Percentiles rank a stretch among this genome's conserved stretches.
Conservation (phyloP, 441 rosid species). For the Daphne laureola region DNA sequence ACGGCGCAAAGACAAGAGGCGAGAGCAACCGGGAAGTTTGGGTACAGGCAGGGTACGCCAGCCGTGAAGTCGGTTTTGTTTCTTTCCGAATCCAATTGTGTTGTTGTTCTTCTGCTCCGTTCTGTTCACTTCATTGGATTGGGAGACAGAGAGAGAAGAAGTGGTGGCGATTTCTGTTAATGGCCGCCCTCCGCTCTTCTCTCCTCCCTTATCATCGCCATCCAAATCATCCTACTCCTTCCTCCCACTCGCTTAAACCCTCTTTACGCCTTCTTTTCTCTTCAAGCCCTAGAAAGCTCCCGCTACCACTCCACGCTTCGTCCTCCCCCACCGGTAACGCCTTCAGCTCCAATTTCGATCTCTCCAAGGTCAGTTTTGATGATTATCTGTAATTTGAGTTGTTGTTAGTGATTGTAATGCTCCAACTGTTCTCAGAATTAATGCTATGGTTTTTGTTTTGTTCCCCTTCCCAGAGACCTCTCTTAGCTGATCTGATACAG, state of each 20-base stretch:
- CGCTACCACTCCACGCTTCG: conserved; percentile 26
- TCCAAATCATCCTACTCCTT: conserved; percentile 10
- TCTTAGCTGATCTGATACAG: conserved; percentile 57
- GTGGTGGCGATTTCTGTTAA: conserved; percentile 18
- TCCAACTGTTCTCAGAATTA: conserved; percentile 7
- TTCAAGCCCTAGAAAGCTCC: conserved; percentile 20
- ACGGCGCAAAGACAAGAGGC: too few relatives aligned
- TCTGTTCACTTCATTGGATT: background rate
- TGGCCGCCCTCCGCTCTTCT: conserved; percentile 40
- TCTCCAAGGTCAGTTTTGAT: conserved; percentile 26
- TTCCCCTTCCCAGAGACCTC: conserved; percentile 40
- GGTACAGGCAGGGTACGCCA: conserved; percentile 4
- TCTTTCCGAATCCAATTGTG: conserved; percentile 15
- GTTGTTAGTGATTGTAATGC: background rate
- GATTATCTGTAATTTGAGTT: background rate
- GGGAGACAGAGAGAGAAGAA: conserved; percentile 13
- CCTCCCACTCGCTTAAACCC: conserved; percentile 11
- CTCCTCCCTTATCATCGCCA: conserved; percentile 30
- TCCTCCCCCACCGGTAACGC: conserved; percentile 32
- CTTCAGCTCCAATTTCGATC: conserved; percentile 27
- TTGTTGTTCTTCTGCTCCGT: background rate
- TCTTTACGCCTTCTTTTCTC: conserved; percentile 11
- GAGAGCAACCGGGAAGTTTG: too few relatives aligned
- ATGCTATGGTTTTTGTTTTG: conserved; percentile 6
- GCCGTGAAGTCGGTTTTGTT: conserved; percentile 1